Percentiles rank a stretch among this genome's conserved stretches.
Conservation (phyloP, 352 stramenopile genomes). For the Pythium aquatile region DNA sequence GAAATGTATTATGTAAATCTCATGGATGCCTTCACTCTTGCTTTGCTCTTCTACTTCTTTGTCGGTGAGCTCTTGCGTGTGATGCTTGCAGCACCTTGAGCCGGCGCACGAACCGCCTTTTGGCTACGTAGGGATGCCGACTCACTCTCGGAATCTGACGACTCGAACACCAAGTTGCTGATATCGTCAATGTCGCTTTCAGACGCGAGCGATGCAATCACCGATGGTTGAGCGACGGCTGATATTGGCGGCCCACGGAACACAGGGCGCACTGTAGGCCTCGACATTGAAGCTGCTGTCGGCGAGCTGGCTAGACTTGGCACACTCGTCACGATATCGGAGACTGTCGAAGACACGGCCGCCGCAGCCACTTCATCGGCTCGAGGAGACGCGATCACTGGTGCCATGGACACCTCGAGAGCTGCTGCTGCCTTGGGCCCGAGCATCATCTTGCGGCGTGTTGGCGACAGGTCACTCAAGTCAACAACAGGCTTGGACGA, state of each 20-base stretch:
- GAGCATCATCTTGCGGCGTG: conserved; percentile 48
- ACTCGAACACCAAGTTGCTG: conserved; percentile 21
- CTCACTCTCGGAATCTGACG: conserved; percentile 17
- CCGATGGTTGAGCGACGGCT: too few species aligned
- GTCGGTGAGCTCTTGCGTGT: conserved; percentile 6
- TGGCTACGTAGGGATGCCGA: background rate
- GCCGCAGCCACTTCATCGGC: conserved; percentile 42
- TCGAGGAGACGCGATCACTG: conserved; percentile 33
- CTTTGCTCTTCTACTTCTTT: background rate
- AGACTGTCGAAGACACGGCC: background rate
- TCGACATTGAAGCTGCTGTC: too few species aligned
- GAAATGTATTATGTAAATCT: too few species aligned
- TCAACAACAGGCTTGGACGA: background rate
- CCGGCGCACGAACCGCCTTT: background rate
- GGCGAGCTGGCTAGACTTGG: too few species aligned
- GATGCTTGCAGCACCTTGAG: background rate
- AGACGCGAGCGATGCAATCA: conserved; percentile 9
- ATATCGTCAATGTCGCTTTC: conserved; percentile 22
- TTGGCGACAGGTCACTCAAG: conserved; percentile 36
- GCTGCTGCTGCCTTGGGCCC: conserved; percentile 17
- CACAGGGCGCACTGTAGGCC: background rate
- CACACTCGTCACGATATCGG: too few species aligned
- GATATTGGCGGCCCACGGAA: background rate
- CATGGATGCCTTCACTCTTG: background rate
- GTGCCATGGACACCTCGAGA: conserved; percentile 8